Percentiles rank a stretch among this genome's conserved stretches.
These are phyloP conservation scores for Miscanthus sacchariflorus DNA, from an alignment of 202 grass and related monocot genomes.

Conservation along the genomic window DNA sequence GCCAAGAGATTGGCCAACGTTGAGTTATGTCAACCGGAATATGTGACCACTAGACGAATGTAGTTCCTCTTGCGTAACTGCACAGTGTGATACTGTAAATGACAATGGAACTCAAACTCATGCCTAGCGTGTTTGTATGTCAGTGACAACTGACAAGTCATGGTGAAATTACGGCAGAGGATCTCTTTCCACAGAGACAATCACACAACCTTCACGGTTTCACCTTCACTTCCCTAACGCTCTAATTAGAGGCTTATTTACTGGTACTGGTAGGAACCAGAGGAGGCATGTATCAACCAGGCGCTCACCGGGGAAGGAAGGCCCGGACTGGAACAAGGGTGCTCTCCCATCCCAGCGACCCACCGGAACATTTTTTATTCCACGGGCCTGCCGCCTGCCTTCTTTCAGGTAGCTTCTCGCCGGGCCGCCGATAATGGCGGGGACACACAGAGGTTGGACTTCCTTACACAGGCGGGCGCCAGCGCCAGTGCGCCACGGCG, in stretches of 20 bases:
- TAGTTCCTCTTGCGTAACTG: too few species aligned
- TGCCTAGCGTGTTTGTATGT: too few species aligned
- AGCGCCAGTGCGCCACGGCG: not conserved
- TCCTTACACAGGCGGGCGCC: not conserved
- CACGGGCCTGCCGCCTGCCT: not conserved
- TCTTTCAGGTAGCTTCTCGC: not conserved
- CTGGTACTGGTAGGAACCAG: constrained; percentile 2
- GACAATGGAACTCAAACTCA: too few species aligned
- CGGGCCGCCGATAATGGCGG: not conserved
- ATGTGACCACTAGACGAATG: too few species aligned
- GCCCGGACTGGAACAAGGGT: not conserved
- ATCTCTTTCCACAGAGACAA: not conserved
- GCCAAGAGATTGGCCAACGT: too few species aligned
- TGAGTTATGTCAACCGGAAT: too few species aligned
- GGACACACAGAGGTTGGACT: not conserved
- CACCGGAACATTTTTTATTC: not conserved
- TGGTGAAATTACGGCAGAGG: not conserved
- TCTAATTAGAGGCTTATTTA: not conserved
- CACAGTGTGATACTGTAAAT: not conserved
- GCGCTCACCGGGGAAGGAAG: constrained; percentile 15
- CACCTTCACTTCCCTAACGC: not conserved
- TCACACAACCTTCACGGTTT: not conserved
- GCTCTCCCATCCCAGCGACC: too few species aligned
- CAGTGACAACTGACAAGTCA: not conserved
- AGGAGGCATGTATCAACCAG: constrained; percentile 3